Percentiles rank a stretch among this genome's conserved stretches.
Evolutionary conservation across 2,329 filamentous ascomycete genomes (phyloP).

Genomic region (Aspergillus ibericus): DNA sequence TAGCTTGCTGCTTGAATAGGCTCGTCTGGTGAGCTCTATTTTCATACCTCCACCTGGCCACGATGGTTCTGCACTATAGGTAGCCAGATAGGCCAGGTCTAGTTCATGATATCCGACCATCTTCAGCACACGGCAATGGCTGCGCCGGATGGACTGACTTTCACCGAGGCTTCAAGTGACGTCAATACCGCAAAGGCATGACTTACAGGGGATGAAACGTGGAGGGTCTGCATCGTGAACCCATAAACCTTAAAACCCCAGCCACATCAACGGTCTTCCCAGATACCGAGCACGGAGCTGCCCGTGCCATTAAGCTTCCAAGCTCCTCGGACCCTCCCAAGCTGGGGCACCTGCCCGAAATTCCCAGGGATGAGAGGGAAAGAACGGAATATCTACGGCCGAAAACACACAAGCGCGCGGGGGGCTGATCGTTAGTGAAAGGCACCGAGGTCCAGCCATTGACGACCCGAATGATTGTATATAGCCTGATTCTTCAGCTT

Average conservation of each 20-base stretch:
- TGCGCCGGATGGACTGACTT: not conserved
- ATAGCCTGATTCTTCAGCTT: not conserved
- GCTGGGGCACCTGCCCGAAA: not conserved
- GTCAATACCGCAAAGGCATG: not conserved
- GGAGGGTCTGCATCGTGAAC: not conserved
- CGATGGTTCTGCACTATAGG: not conserved
- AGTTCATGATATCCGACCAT: not conserved
- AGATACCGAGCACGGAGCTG: not conserved
- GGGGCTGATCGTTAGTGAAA: not conserved
- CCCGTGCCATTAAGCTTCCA: not conserved
- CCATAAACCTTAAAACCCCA: not conserved
- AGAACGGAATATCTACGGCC: not conserved
- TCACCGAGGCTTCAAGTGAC: not conserved
- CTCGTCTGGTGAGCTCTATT: not conserved
- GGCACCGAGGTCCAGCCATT: not conserved
- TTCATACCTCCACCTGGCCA: not conserved
- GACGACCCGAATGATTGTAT: not conserved
- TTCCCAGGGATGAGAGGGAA: not conserved
- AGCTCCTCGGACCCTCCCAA: no score
- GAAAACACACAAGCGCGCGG: not conserved
- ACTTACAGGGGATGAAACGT: not conserved
- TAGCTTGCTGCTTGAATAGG: not conserved
- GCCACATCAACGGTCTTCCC: not conserved
- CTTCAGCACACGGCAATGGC: not conserved
- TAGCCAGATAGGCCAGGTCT: not conserved